Evolutionary conservation across 2,329 filamentous ascomycete species (phyloP), one percentile per base, ranked within the genome.

Genomic region (Penicillium freii): DNA sequence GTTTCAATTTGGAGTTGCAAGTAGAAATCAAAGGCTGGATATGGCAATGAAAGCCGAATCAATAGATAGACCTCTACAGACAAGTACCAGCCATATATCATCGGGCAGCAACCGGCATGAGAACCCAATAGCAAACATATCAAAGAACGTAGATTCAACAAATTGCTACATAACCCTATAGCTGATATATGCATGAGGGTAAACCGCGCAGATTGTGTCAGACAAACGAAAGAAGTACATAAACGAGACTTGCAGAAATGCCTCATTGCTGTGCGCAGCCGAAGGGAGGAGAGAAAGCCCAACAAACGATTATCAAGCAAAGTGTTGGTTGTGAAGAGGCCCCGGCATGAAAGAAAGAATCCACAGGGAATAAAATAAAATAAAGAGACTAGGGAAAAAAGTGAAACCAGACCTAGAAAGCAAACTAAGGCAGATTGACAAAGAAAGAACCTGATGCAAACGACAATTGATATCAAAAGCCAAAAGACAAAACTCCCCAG

Each of bases 271-370:
- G 36, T 42, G 48, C 38, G 46, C 17, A 54, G 31, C 38, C 34
- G 13, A 11, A 42, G 40, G 40, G 44, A 3, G 25, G 21, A 40
- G 43, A 46, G 49, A 53, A 52, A 39, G 54, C 49, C 54, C 54
- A 57, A 57, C 54, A 47, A 25, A 53, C 27, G 17, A 53, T 46
- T 53, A 42, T 38, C 36, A 34, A 57, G 54, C 54, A 53, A 53
- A 36, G 43, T 42, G 42, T 57, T 57, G 54, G 54, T 53, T 19
- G 49, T 46, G n/a, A 33, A 56, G 25, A n/a, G 34, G 11, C 9
- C 27, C 34, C 4, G 33, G n/a, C 45, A 25, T 31, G 13, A 52
- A 45, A 52, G 29, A 31, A 29, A 47, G 29, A 42, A n/a, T 33
- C 21, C 42, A 27, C 29, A 46, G 40, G 47, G 31, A 51, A 53